These are phyloP conservation scores for Erucastrum elatum DNA, from an alignment of 345 rosid genomes.

Conservation along the genomic window DNA sequence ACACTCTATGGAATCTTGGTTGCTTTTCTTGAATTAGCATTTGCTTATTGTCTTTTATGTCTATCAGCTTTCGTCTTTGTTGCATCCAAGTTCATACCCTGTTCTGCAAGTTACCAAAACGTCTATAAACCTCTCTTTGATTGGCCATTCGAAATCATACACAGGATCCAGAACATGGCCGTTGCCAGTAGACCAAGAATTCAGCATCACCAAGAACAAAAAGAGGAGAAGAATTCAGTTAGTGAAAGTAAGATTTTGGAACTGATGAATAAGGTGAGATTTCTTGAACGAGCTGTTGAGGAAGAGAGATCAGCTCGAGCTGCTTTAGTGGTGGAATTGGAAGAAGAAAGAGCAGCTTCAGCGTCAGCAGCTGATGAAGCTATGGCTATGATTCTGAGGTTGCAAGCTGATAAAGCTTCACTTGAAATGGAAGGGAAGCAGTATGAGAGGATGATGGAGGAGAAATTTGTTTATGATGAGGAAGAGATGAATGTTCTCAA, in stretches of 20 bases:
- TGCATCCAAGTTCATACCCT: constrained; percentile 51
- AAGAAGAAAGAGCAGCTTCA: constrained; percentile 83
- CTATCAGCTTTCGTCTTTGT: constrained; percentile 51
- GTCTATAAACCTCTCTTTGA: constrained; percentile 55
- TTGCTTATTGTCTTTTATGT: constrained; percentile 67
- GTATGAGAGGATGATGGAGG: constrained; percentile 84
- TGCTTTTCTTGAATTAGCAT: constrained; percentile 62
- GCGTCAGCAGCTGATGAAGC: constrained; percentile 90
- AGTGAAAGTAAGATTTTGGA: constrained; percentile 46
- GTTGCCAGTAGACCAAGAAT: constrained; percentile 42
- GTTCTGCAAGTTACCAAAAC: constrained; percentile 49
- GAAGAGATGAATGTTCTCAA: constrained; percentile 86
- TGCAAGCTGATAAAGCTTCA: constrained; percentile 80
- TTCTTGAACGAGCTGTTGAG: constrained; percentile 56
- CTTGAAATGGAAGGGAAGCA: constrained; percentile 90
- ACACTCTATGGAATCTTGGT: constrained; percentile 52
- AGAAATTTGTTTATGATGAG: constrained; percentile 72
- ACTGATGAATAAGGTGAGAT: constrained; percentile 39
- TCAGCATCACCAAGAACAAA: constrained; percentile 43
- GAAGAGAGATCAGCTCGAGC: constrained; percentile 51
- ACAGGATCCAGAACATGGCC: constrained; percentile 49
- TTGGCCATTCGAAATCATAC: constrained; percentile 50
- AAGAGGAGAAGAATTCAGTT: constrained; percentile 33
- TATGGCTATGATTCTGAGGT: constrained; percentile 82
- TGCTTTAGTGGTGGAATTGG: constrained; percentile 61